phyloP scores from a whole-genome alignment of 1,284 basidiomycete genomes.

The Cutaneotrichosporon spelunceum region DNA sequence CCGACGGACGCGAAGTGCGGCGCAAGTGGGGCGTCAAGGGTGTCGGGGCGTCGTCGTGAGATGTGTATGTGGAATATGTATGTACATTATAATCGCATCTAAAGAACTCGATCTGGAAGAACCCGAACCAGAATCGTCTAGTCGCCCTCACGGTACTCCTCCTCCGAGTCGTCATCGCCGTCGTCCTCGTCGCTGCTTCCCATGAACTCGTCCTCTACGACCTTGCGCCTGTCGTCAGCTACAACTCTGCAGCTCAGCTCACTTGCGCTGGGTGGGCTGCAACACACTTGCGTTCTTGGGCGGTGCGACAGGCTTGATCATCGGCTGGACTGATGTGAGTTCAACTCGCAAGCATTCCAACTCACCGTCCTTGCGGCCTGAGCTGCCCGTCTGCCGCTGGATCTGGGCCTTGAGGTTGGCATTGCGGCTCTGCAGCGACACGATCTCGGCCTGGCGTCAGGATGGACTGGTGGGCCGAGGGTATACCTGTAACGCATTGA shows the following conservation, averaged over 20 bases:
- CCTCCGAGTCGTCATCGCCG: conserved; percentile 11
- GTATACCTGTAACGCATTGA: background rate
- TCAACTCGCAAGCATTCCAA: background rate
- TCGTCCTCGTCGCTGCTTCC: conserved; percentile 20
- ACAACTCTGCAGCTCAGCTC: background rate
- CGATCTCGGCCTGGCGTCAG: conserved; percentile 17
- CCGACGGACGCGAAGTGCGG: conserved; percentile 17
- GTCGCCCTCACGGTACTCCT: conserved; percentile 13
- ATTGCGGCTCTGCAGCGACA: conserved; percentile 2
- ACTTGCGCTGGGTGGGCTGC: conserved; percentile 23
- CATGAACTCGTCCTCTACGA: conserved; percentile 21
- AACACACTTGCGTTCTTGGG: conserved; percentile 18
- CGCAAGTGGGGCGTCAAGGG: conserved; percentile 27
- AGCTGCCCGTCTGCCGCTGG: conserved; percentile 5
- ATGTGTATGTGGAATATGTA: background rate
- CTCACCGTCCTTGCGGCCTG: conserved; percentile 13
- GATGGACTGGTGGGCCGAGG: background rate
- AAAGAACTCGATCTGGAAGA: background rate
- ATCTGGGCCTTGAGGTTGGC: conserved; percentile 12
- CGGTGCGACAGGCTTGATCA: conserved; percentile 11
- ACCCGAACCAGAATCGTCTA: background rate
- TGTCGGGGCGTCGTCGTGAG: conserved; percentile 17
- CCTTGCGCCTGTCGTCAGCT: conserved; percentile 18
- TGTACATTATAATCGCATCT: conserved; percentile 6
- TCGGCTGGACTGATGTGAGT: conserved; percentile 7